These are phyloP conservation scores for Podospora conica DNA, from an alignment of 495 filamentous ascomycete species.

Conservation along the genomic window DNA sequence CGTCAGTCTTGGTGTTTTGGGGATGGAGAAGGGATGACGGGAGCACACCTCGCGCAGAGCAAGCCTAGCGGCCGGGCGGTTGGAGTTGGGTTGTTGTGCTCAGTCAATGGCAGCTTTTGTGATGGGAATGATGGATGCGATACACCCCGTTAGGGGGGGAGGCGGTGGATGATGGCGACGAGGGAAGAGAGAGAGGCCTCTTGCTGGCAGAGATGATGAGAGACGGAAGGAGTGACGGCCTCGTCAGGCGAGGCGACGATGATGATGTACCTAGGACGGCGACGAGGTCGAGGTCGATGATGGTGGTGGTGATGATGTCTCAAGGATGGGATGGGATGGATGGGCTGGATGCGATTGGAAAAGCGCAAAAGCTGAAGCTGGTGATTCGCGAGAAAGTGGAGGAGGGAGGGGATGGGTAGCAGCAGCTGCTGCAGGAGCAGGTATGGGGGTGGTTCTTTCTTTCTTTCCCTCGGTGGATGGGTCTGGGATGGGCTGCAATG, in stretches of 20 bases:
- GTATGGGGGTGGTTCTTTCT: not conserved
- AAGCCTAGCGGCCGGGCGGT: constrained; percentile 63
- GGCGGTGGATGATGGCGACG: not conserved
- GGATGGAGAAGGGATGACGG: not conserved
- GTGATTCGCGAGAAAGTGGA: not conserved
- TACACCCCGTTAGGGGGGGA: not conserved
- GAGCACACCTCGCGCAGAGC: constrained; percentile 63
- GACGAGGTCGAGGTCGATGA: not conserved
- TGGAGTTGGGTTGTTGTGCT: constrained; percentile 31
- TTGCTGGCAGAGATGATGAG: not conserved
- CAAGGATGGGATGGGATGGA: not conserved
- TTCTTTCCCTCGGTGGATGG: too few species aligned
- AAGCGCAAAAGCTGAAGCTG: not conserved
- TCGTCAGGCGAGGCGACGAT: not conserved
- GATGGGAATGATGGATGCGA: not conserved
- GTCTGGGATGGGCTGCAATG: not conserved
- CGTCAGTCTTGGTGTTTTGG: constrained; percentile 17
- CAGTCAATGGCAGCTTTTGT: constrained; percentile 28
- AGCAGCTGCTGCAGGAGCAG: not conserved
- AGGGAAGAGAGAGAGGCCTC: not conserved
- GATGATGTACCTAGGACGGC: not conserved
- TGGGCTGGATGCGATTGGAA: not conserved
- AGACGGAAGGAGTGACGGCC: not conserved
- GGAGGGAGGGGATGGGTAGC: not conserved
- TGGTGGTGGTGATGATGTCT: not conserved